Evolutionary conservation across 2,329 filamentous ascomycete species (phyloP), one percentile per base, ranked within the genome.

Genomic region (Botrytis cinerea): DNA sequence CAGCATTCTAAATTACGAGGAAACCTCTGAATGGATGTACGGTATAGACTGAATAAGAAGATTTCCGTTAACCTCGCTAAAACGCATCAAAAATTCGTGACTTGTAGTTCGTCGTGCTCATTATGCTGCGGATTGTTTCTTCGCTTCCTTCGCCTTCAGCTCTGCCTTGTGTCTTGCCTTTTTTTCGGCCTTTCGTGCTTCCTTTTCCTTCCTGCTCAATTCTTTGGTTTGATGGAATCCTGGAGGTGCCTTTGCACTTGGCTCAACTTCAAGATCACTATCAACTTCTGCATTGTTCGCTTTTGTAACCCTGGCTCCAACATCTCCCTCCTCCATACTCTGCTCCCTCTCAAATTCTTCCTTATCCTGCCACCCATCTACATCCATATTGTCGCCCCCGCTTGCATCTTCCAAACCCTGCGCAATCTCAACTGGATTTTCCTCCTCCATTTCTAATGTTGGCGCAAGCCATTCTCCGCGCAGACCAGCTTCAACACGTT

Each of bases 101-200:
- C 62, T 67, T 73, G 73, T 62, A 62, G 48, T 59, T 60, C 32
- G 22, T 45, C 35, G 22, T 68, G 48, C 62, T 28, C 69, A 71
- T n/a, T 51, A 74, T 73, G 75, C 76, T 73, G 81, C 82, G 62
- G 67, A 84, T 74, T 81, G 82, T 63, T 84, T 84, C 78, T 85
- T 83, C 78, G 85, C 84, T 80, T 87, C 88, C 84, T 90, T 90
- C 81, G 87, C 89, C 84, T 88, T 89, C 81, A 87, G 89, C 75
- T 86, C 83, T 72, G 86, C 85, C 75, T 86, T 86, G 79, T 86
- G 87, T 75, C 87, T 85, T 67, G 84, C 75, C 66, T 78, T 81
- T 67, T 81, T 81, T 64, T 80, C 81, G 32, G 82, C 77, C 66
- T 82, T 83, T 75, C 82, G 81, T 46, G 81, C 79, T 45, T 80